These are phyloP conservation scores for Clarkia xantiana DNA, from an alignment of 345 rosid genomes.

Conservation along the genomic window DNA sequence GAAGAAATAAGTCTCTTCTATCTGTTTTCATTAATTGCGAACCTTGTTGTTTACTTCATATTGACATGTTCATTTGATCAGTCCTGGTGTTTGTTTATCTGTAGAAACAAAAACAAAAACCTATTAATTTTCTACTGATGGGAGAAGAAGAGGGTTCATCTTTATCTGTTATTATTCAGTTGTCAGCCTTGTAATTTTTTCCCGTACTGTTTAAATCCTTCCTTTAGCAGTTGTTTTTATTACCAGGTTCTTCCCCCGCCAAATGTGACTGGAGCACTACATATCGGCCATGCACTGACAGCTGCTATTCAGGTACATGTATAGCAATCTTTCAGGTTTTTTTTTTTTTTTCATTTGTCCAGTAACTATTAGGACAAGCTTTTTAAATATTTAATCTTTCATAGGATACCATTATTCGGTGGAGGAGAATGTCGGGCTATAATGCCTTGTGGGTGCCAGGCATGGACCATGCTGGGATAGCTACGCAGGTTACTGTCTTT, in stretches of 20 bases:
- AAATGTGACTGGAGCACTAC: constrained; percentile 92
- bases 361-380: constrained; percentile 2
- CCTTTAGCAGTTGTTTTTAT: too few relatives aligned
- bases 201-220: too few relatives aligned
- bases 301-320: constrained; percentile 54
- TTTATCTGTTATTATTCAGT: too few relatives aligned
- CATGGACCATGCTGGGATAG: constrained; percentile 95
- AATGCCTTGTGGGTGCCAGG: constrained; percentile 96
- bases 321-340: not conserved
- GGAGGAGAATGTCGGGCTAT: constrained; percentile 92
- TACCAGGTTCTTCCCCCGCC: constrained; percentile 90
- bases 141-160: too few relatives aligned
- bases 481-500: constrained; percentile 60
- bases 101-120: too few relatives aligned
- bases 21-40: not conserved
- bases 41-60: too few relatives aligned
- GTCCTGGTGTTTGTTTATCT: too few relatives aligned
- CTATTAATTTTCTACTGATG: too few relatives aligned
- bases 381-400: constrained; percentile 1
- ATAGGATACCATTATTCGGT: constrained; percentile 87
- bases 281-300: constrained; percentile 95
- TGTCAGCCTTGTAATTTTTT: too few relatives aligned
- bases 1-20: not conserved
- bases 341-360: constrained; percentile 1
- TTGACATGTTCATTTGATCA: too few relatives aligned